Evolutionary conservation across 257 asterid species (phyloP).

Genomic region (Schizonepeta tenuifolia): DNA sequence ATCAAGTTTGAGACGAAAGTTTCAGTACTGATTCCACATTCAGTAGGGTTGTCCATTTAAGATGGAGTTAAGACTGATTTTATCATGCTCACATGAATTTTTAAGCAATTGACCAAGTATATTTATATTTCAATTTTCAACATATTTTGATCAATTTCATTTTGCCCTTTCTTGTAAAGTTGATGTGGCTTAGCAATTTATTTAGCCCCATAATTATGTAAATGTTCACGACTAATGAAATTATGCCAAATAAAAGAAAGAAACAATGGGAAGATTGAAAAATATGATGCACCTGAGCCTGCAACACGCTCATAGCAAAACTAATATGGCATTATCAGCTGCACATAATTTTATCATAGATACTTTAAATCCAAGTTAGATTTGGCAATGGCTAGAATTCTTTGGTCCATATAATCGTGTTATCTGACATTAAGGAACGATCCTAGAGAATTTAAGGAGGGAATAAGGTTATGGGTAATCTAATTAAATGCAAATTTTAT

Average conservation of each 20-base stretch:
- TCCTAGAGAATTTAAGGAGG: not conserved
- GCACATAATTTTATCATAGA: not conserved
- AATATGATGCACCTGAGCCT: no score
- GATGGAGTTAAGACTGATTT: conserved; percentile 4
- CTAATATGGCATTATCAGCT: no score
- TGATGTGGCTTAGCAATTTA: not conserved
- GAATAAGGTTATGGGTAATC: not conserved
- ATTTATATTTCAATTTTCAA: not conserved
- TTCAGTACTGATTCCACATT: not conserved
- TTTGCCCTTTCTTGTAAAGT: not conserved
- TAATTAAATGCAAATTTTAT: conserved; percentile 31
- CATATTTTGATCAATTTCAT: not conserved
- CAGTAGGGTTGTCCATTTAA: conserved; percentile 4
- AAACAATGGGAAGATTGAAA: not conserved
- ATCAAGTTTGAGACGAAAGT: conserved; percentile 7
- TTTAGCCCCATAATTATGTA: not conserved
- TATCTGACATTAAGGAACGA: not conserved
- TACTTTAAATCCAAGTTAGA: not conserved
- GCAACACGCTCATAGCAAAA: no score
- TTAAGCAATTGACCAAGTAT: not conserved
- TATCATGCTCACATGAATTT: not conserved
- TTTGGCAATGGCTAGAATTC: not conserved
- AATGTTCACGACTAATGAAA: not conserved
- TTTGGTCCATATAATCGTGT: not conserved
- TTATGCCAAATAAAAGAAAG: not conserved